A percentile compares a stretch with the other conserved stretches of the same genome.
Conservation (phyloP, 2,329 filamentous ascomycete genomes). For the Ceratocystis variospora region DNA sequence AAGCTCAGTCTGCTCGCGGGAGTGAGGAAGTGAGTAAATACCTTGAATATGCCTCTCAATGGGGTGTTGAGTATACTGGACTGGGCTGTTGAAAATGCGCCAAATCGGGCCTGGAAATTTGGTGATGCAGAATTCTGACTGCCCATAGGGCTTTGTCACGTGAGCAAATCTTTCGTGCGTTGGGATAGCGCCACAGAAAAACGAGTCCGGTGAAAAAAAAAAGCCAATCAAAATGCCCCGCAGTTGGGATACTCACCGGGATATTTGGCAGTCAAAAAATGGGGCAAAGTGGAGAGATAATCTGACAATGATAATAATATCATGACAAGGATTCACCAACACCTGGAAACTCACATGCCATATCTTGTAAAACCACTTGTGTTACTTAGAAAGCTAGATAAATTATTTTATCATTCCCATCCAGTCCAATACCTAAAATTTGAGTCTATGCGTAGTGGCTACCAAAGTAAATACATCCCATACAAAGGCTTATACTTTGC, state of each 20-base stretch:
- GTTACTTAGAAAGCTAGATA: background rate
- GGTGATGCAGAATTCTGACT: constrained; percentile 25
- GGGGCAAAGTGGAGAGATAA: background rate
- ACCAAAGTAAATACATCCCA: constrained; percentile 1
- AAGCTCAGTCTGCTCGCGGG: constrained; percentile 18
- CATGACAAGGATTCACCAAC: background rate
- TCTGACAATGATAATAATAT: background rate
- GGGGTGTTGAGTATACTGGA: constrained; percentile 26
- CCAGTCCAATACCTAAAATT: constrained; percentile 7
- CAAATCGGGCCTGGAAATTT: constrained; percentile 28
- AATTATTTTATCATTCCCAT: background rate
- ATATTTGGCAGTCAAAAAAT: constrained; percentile 11
- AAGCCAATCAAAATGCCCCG: background rate
- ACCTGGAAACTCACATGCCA: background rate
- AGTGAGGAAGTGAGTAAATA: constrained; percentile 22
- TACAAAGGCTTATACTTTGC: background rate
- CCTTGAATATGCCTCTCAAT: constrained; percentile 32
- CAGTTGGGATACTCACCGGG: background rate
- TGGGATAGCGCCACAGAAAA: constrained; percentile 15
- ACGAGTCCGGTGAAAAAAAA: background rate
- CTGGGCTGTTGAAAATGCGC: constrained; percentile 25
- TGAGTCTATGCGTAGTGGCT: constrained; percentile 7
- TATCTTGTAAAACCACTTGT: background rate
- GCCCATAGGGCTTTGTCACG: constrained; percentile 28
- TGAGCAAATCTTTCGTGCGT: constrained; percentile 22